Percentiles rank a stretch among this genome's conserved stretches.
Evolutionary conservation across 2,329 filamentous ascomycete genomes (phyloP).

Genomic region (Paraphaeosphaeria minitans): DNA sequence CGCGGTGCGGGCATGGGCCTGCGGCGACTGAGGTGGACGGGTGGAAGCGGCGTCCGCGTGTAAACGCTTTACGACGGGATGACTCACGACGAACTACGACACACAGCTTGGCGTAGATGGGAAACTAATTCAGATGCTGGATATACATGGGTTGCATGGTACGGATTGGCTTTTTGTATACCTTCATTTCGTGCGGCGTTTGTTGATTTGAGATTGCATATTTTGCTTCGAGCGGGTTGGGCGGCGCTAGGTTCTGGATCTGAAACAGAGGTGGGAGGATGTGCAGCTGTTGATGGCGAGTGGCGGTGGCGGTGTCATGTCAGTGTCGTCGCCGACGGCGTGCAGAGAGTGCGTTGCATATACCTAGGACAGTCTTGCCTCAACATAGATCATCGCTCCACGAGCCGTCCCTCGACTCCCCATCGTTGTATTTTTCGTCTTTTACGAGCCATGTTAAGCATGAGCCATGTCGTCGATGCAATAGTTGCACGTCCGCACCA

Average conservation of each 20-base stretch:
- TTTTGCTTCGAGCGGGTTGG: slow-evolving; percentile 5
- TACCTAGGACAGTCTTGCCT: slow-evolving; percentile 3
- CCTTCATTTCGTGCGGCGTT: slow-evolving; percentile 7
- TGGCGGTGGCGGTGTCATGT: no score
- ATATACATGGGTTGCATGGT: slow-evolving; percentile 1
- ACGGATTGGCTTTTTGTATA: not conserved
- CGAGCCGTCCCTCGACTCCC: not conserved
- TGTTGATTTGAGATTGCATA: slow-evolving; percentile 1
- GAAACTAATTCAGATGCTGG: slow-evolving; percentile 1
- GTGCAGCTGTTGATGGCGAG: no score
- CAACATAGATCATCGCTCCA: slow-evolving; percentile 1
- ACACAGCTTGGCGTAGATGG: not conserved
- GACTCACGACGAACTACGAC: not conserved
- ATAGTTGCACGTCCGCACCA: no score
- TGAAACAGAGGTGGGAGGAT: not conserved
- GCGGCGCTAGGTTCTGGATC: not conserved
- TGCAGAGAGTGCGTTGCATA: not conserved
- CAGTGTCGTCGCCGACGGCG: not conserved
- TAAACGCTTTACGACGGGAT: slow-evolving; percentile 12
- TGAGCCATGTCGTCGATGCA: no score
- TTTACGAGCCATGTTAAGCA: no score
- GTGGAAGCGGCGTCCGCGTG: slow-evolving; percentile 29
- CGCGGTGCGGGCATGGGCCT: slow-evolving; percentile 37
- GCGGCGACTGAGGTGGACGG: slow-evolving; percentile 40
- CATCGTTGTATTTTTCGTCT: not conserved